Percentiles rank a stretch among this genome's conserved stretches.
These are phyloP conservation scores for Monosporascus sp. DNA, from an alignment of 2,329 filamentous ascomycete genomes.

Conservation along the genomic window DNA sequence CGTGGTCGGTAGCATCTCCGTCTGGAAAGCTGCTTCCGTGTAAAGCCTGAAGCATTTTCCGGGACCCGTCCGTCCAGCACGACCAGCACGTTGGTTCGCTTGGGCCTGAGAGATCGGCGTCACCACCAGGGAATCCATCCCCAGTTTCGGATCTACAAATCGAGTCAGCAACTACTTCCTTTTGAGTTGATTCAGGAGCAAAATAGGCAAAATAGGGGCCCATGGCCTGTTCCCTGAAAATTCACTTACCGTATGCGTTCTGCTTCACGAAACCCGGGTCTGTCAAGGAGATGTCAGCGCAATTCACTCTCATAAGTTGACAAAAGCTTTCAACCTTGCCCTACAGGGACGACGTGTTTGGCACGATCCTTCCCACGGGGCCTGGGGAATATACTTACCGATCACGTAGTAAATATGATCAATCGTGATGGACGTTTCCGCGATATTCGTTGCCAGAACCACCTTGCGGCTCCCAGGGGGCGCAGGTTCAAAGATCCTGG, in stretches of 20 bases:
- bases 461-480: constrained; percentile 84
- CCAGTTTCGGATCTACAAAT: constrained; percentile 72
- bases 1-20: constrained; percentile 92
- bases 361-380: no score
- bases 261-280: constrained; percentile 98
- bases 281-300: neutral
- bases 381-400: neutral
- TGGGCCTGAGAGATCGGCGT: constrained; percentile 96
- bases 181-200: no score
- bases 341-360: no score
- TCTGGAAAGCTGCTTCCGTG: constrained; percentile 91
- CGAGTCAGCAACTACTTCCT: neutral
- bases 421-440: constrained; percentile 95
- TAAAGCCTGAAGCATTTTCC: constrained; percentile 96
- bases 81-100: constrained; percentile 87
- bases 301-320: neutral
- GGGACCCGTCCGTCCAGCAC: constrained; percentile 89
- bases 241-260: constrained; percentile 63
- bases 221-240: neutral
- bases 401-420: constrained; percentile 97
- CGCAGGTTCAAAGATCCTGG: constrained; percentile 88
- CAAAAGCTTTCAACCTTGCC: no score
- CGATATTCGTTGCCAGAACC: constrained; percentile 97
- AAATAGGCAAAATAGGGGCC: no score
- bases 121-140: constrained; percentile 94